These are phyloP conservation scores for Neoboletus brunneissimus DNA, from an alignment of 768 basidiomycete species.

Conservation along the genomic window DNA sequence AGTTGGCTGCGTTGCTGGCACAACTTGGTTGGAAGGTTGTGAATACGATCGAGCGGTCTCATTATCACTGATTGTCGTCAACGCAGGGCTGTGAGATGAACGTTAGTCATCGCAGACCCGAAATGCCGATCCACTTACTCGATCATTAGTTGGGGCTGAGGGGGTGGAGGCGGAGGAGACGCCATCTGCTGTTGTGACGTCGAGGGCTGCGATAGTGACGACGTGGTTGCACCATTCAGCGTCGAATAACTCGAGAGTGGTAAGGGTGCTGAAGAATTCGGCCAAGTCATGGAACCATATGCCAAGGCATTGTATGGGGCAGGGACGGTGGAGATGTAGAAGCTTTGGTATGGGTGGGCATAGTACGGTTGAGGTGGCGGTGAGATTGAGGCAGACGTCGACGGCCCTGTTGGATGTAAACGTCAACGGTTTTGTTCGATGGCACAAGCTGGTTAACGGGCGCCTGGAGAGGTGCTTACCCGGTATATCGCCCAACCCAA, in stretches of 20 bases:
- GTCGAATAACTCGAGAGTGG: conserved; percentile 77
- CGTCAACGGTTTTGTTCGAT: conserved; percentile 9
- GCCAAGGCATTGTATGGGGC: conserved; percentile 52
- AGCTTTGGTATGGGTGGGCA: conserved; percentile 40
- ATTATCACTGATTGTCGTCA: conserved; percentile 56
- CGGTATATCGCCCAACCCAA: conserved; percentile 41
- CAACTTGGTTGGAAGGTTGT: conserved; percentile 40
- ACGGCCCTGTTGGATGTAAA: conserved; percentile 28
- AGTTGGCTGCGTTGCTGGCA: conserved; percentile 31
- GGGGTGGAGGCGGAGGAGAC: conserved; percentile 23
- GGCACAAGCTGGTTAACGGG: conserved; percentile 18
- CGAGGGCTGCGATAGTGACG: conserved; percentile 34
- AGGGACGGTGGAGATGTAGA: conserved; percentile 39
- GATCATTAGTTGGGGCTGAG: conserved; percentile 53
- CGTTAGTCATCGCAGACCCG: conserved; percentile 13
- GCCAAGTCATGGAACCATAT: conserved; percentile 53
- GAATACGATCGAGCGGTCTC: conserved; percentile 47
- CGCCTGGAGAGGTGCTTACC: conserved; percentile 40
- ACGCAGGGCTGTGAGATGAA: conserved; percentile 45
- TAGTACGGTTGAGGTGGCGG: conserved; percentile 42
- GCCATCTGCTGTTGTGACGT: conserved; percentile 32
- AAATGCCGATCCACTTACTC: conserved; percentile 48
- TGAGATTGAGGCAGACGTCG: conserved; percentile 41
- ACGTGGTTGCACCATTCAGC: conserved; percentile 69
- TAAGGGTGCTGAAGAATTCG: conserved; percentile 38